Conservation (phyloP, 345 rosid genomes). For the Noccaea caerulescens region DNA sequence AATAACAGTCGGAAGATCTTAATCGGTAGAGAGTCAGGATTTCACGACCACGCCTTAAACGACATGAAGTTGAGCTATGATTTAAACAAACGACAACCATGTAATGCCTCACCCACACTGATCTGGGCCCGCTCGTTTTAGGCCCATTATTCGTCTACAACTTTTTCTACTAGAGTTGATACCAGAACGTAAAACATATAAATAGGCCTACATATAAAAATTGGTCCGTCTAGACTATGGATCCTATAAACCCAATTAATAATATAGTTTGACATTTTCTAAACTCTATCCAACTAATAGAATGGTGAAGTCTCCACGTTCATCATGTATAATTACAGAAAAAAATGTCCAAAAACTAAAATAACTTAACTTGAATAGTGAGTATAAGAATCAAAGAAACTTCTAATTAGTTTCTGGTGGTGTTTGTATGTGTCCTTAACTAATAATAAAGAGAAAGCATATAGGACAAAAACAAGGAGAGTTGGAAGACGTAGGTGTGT, state of each 20-base stretch:
- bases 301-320: too few species aligned
- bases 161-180: background rate
- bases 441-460: background rate
- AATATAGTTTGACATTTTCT: background rate
- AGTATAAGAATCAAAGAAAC: background rate
- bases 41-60: background rate
- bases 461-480: background rate
- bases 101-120: background rate
- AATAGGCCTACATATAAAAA: too few species aligned
- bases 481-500: background rate
- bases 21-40: background rate
- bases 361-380: background rate
- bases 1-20: background rate
- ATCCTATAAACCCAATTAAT: background rate
- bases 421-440: background rate
- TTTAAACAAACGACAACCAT: background rate
- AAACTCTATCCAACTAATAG: too few species aligned
- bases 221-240: background rate
- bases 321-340: background rate
- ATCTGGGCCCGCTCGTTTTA: background rate
- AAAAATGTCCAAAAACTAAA: background rate
- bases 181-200: too few species aligned
- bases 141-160: background rate
- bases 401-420: background rate
- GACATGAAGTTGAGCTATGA: slow-evolving; percentile 11